phyloP scores from a whole-genome alignment of 2,329 filamentous ascomycete genomes.

The Xylariaceae sp. region DNA sequence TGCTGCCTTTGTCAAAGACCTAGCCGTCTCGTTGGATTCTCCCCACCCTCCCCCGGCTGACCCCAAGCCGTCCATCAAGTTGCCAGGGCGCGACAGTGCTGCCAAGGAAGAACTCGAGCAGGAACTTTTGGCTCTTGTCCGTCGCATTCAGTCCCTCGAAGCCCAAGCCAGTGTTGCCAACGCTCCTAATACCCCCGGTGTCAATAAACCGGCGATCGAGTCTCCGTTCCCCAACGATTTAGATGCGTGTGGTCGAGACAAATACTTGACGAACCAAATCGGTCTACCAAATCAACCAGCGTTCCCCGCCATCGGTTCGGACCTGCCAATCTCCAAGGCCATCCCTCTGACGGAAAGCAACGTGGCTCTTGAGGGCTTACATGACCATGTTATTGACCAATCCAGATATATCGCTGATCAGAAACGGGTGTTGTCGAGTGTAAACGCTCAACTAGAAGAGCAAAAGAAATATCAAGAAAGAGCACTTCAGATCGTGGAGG shows the following conservation, averaged over 20 bases:
- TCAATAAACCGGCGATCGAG: constrained; percentile 64
- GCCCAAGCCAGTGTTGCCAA: constrained; percentile 60
- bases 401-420: constrained; percentile 87
- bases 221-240: constrained; percentile 56
- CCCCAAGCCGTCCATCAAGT: constrained; percentile 50
- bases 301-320: constrained; percentile 37
- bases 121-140: constrained; percentile 72
- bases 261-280: constrained; percentile 39
- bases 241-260: constrained; percentile 35
- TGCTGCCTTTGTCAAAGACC: constrained; percentile 47
- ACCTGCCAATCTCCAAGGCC: neutral
- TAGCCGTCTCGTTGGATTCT: constrained; percentile 42
- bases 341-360: constrained; percentile 53
- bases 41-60: constrained; percentile 37
- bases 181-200: constrained; percentile 63
- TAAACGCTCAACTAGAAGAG: constrained; percentile 78
- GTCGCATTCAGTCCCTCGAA: constrained; percentile 78
- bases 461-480: constrained; percentile 81
- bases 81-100: constrained; percentile 70
- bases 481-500: constrained; percentile 75
- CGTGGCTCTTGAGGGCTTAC: constrained; percentile 77
- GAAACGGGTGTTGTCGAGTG: constrained; percentile 75
- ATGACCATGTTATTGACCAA: constrained; percentile 89
- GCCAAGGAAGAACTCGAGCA: constrained; percentile 76
- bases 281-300: constrained; percentile 31